Evolutionary conservation across 78 protist species (phyloP).

Genomic region (Blattamonas nauphoetae): DNA sequence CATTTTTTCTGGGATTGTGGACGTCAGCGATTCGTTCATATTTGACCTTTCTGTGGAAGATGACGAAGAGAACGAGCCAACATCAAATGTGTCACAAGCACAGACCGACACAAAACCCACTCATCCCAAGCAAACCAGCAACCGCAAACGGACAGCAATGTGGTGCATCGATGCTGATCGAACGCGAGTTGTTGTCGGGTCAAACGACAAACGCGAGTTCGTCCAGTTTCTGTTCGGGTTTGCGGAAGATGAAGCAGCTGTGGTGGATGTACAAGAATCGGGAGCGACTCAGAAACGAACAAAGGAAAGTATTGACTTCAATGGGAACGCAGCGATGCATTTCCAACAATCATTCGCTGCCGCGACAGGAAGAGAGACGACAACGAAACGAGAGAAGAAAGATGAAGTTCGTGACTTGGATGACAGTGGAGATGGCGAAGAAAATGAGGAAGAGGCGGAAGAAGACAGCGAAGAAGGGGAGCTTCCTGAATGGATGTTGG

Average conservation of each 20-base stretch:
- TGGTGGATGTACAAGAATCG: neutral
- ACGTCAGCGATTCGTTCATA: no score
- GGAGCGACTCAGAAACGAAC: neutral
- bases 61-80: neutral
- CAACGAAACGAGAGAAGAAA: neutral
- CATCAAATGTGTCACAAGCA: neutral
- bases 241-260: neutral
- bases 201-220: neutral
- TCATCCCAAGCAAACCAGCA: neutral
- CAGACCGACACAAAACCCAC: neutral
- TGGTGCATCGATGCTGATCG: neutral
- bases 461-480: neutral
- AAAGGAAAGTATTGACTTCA: neutral
- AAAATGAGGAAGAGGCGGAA: neutral
- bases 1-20: no score
- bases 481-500: neutral
- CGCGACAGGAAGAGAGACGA: neutral
- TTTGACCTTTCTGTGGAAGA: neutral
- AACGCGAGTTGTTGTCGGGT: neutral
- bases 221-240: neutral
- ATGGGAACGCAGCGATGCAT: neutral
- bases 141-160: neutral
- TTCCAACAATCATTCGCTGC: neutral
- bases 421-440: neutral
- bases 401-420: neutral